Conservation (phyloP, 2,329 filamentous ascomycete species). For the Didymella lethalis region DNA sequence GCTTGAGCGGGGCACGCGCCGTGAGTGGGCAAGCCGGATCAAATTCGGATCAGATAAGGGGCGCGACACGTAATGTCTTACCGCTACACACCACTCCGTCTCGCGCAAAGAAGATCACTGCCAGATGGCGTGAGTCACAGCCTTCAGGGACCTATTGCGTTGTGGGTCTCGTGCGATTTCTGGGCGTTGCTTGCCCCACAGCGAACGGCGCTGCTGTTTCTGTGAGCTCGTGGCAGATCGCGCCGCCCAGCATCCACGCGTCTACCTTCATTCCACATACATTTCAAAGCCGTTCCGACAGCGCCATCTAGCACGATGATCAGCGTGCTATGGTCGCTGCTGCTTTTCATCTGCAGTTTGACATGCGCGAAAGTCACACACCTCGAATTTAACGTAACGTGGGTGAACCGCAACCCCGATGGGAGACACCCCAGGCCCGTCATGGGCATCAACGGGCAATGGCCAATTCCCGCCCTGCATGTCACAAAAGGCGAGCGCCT, state of each 20-base stretch:
- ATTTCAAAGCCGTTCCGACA: neutral
- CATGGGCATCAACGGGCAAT: slow-evolving; percentile 75
- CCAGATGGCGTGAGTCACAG: slow-evolving; percentile 1
- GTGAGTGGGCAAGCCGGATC: neutral
- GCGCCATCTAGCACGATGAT: slow-evolving; percentile 2
- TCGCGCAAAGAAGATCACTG: neutral
- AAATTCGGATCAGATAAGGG: slow-evolving; percentile 4
- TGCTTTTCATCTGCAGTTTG: slow-evolving; percentile 23
- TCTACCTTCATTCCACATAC: neutral
- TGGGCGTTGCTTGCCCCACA: slow-evolving; percentile 6
- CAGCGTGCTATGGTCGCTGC: slow-evolving; percentile 1
- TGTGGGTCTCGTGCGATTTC: neutral
- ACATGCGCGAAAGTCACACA: slow-evolving; percentile 42
- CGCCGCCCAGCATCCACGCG: neutral
- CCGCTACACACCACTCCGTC: neutral
- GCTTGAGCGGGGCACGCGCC: neutral
- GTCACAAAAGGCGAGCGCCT: slow-evolving; percentile 77
- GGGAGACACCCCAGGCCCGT: slow-evolving; percentile 54
- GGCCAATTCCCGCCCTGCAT: slow-evolving; percentile 75
- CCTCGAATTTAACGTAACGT: slow-evolving; percentile 61
- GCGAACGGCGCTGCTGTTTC: slow-evolving; percentile 1
- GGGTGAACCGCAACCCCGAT: slow-evolving; percentile 63
- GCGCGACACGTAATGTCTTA: slow-evolving; percentile 1
- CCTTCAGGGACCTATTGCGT: neutral
- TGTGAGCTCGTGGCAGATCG: neutral